Percentiles rank a stretch among this genome's conserved stretches.
These are phyloP conservation scores for Usnea hakonensis DNA, from an alignment of 495 filamentous ascomycete genomes.

Conservation along the genomic window DNA sequence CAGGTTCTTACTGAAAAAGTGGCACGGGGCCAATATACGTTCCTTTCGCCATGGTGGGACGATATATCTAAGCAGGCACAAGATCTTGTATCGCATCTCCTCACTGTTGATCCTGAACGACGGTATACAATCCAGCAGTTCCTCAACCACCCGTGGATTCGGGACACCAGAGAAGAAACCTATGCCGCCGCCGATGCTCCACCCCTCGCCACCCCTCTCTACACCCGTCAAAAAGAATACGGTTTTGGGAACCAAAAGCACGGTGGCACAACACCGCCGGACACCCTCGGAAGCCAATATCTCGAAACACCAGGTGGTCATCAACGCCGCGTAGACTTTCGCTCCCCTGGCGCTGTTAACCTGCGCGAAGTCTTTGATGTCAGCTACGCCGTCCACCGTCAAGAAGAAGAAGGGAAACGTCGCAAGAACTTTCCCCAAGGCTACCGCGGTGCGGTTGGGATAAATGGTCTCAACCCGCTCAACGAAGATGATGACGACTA, in stretches of 20 bases:
- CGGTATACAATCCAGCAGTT: conserved; percentile 85
- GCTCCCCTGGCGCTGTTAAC: conserved; percentile 90
- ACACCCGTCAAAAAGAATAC: conserved; percentile 43
- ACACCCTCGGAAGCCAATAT: conserved; percentile 48
- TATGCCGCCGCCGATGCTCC: conserved; percentile 68
- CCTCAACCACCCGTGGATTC: conserved; percentile 87
- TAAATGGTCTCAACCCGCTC: conserved; percentile 55
- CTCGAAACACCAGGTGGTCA: conserved; percentile 49
- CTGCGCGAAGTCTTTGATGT: conserved; percentile 96
- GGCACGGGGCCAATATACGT: conserved; percentile 92
- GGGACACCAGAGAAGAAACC: conserved; percentile 64
- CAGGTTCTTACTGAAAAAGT: conserved; percentile 97
- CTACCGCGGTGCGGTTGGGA: conserved; percentile 48
- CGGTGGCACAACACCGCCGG: conserved; percentile 29
- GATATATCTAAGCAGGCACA: conserved; percentile 94
- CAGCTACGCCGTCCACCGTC: conserved; percentile 88
- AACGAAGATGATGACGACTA: conserved; percentile 59
- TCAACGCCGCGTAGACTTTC: conserved; percentile 75
- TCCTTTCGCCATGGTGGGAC: conserved; percentile 98
- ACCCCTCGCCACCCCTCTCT: conserved; percentile 62
- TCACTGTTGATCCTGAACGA: conserved; percentile 88
- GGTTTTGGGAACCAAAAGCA: conserved; percentile 28
- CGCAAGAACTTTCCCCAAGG: conserved; percentile 69
- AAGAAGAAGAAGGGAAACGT: conserved; percentile 92
- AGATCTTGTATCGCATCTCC: conserved; percentile 85